Conservation (phyloP, 352 stramenopile genomes). For the Pythium folliculosum region DNA sequence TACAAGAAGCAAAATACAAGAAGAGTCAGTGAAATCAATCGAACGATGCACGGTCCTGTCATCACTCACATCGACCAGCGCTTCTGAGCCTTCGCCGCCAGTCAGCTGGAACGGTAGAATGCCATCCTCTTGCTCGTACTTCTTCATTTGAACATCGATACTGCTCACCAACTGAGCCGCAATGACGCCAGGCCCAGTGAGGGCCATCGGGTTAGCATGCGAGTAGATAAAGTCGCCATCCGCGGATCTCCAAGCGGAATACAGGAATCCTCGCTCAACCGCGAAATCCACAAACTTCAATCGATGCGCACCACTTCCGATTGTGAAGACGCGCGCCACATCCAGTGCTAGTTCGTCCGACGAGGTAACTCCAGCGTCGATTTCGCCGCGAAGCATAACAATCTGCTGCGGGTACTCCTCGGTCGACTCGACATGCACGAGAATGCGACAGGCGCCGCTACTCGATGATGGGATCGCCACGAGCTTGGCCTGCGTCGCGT, state of each 20-base stretch:
- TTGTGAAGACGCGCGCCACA: slow-evolving; percentile 55
- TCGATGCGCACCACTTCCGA: slow-evolving; percentile 36
- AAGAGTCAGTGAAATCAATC: not conserved
- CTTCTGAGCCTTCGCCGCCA: slow-evolving; percentile 41
- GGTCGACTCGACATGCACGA: slow-evolving; percentile 69
- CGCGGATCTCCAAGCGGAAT: slow-evolving; percentile 70
- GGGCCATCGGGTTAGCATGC: slow-evolving; percentile 68
- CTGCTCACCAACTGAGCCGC: slow-evolving; percentile 53
- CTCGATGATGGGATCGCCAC: slow-evolving; percentile 53
- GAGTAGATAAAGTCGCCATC: slow-evolving; percentile 61
- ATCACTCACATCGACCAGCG: slow-evolving; percentile 47
- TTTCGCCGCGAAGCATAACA: slow-evolving; percentile 60
- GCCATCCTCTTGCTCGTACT: slow-evolving; percentile 57
- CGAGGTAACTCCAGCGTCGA: slow-evolving; percentile 27
- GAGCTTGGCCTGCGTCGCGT: slow-evolving; percentile 59
- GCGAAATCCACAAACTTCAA: slow-evolving; percentile 76
- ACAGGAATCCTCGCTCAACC: slow-evolving; percentile 66
- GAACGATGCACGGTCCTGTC: not conserved
- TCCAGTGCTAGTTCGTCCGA: slow-evolving; percentile 47
- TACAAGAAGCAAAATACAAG: slow-evolving; percentile 16
- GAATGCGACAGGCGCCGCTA: slow-evolving; percentile 59
- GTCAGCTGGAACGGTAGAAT: slow-evolving; percentile 60
- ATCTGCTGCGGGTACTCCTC: slow-evolving; percentile 58
- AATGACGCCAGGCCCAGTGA: slow-evolving; percentile 61
- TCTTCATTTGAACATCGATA: slow-evolving; percentile 65